These are phyloP conservation scores for Elymus sibiricus DNA, from an alignment of 176 grass and related monocot species.

Conservation along the genomic window DNA sequence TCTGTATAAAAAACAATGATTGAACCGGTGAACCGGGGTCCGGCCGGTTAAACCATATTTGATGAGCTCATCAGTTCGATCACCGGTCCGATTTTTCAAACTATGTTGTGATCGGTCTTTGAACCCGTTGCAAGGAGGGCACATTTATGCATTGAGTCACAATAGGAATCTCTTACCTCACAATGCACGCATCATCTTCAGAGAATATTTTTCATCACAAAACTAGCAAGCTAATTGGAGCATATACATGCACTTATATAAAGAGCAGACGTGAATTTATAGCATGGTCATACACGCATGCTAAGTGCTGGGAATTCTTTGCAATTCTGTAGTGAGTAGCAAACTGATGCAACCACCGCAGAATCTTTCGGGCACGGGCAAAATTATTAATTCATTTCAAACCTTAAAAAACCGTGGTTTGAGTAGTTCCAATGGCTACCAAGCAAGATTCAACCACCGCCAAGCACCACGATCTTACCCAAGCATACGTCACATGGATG, in stretches of 20 bases:
- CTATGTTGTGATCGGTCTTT: too few relatives aligned
- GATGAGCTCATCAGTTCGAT: too few relatives aligned
- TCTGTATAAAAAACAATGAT: too few relatives aligned
- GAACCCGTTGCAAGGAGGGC: background rate
- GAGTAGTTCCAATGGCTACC: constrained; percentile 1
- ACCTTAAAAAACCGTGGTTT: background rate
- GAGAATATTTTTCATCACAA: background rate
- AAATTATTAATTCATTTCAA: constrained; percentile 8
- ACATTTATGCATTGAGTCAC: background rate
- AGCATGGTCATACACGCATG: background rate
- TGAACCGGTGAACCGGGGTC: too few relatives aligned
- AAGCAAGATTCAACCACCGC: background rate
- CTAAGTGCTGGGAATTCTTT: constrained; percentile 18
- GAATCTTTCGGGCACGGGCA: constrained; percentile 34
- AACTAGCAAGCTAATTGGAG: background rate
- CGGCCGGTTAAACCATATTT: too few relatives aligned
- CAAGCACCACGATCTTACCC: background rate
- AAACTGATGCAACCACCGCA: background rate
- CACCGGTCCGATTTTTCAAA: too few relatives aligned
- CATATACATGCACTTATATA: background rate
- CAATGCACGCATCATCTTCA: background rate
- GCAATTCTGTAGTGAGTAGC: background rate
- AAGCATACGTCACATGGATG: constrained; percentile 30
- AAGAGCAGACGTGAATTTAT: background rate
- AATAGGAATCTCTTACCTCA: background rate